Evolutionary conservation across 306 rosid genomes (phyloP).

Genomic region (Acacia confusa): DNA sequence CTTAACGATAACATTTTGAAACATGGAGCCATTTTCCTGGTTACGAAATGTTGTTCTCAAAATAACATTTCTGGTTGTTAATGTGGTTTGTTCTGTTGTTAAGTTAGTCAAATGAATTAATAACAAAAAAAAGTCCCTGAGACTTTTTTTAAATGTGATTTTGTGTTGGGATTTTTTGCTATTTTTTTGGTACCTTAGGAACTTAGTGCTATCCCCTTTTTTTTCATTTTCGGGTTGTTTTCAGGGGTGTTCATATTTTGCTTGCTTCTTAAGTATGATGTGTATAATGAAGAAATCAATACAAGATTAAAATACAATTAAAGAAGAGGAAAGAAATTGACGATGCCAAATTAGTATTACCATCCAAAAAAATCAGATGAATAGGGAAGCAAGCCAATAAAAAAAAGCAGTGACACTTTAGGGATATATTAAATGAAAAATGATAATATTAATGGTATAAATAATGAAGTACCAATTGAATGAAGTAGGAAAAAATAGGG

Average conservation of each 20-base stretch:
- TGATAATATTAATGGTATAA: not conserved
- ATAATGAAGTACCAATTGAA: no score
- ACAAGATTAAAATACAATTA: not conserved
- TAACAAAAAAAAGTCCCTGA: no score
- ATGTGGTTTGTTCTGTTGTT: no score
- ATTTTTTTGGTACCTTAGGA: no score
- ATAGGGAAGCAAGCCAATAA: not conserved
- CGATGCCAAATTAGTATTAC: not conserved
- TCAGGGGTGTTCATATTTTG: not conserved
- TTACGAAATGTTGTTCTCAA: no score
- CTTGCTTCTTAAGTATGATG: not conserved
- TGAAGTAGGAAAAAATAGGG: not conserved
- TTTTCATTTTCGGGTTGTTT: not conserved
- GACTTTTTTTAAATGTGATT: no score
- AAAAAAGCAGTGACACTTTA: not conserved
- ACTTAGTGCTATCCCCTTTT: no score
- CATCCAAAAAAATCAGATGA: not conserved
- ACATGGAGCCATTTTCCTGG: no score
- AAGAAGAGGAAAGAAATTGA: not conserved
- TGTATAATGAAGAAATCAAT: not conserved
- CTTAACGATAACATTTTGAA: no score
- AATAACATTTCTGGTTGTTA: no score
- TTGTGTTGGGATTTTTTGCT: no score
- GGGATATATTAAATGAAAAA: not conserved
- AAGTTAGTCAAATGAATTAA: no score